phyloP scores from a whole-genome alignment of 345 rosid species.

The Salix udensis region DNA sequence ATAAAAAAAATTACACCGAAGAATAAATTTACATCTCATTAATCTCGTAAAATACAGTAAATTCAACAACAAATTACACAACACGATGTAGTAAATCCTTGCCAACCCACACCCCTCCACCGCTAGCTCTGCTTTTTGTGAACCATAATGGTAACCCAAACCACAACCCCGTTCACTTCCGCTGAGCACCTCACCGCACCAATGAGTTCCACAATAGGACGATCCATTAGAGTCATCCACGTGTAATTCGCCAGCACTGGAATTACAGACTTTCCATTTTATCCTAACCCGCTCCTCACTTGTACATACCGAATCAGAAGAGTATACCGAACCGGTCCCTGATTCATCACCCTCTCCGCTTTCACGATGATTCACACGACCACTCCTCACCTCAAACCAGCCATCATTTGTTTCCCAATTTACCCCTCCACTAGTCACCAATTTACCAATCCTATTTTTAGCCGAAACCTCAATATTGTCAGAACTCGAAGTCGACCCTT shows the following conservation, averaged over 20 bases:
- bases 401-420: constrained; percentile 53
- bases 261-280: constrained; percentile 4
- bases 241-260: neutral
- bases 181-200: neutral
- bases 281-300: constrained; percentile 5
- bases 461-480: constrained; percentile 3
- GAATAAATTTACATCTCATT: constrained; percentile 17
- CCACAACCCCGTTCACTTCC: neutral
- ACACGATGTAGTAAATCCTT: neutral
- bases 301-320: neutral
- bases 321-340: constrained; percentile 23
- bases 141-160: constrained; percentile 19
- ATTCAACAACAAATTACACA: constrained; percentile 15
- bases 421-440: constrained; percentile 32
- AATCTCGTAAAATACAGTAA: constrained; percentile 11
- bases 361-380: neutral
- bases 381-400: constrained; percentile 20
- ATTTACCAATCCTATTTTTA: constrained; percentile 36
- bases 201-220: neutral
- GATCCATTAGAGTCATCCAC: neutral
- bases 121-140: constrained; percentile 14
- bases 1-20: too few species aligned
- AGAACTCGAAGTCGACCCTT: constrained; percentile 9
- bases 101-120: constrained; percentile 10
- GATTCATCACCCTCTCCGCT: neutral